phyloP scores from a whole-genome alignment of 208 protist genomes.

The Trypanosomatidae sp. region DNA sequence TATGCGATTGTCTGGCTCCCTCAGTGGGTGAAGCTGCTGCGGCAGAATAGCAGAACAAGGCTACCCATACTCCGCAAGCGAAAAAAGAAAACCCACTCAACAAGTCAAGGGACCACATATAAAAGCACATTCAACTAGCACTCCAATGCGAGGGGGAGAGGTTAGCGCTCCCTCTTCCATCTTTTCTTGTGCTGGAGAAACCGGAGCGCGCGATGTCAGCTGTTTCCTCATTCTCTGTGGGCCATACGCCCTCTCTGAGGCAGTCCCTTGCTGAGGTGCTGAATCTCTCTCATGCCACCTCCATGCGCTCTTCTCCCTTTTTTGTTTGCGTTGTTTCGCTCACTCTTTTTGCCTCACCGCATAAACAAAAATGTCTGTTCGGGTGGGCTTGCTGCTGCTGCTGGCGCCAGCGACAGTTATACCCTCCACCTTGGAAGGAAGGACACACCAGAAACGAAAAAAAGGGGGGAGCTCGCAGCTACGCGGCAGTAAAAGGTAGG shows the following conservation, averaged over 20 bases:
- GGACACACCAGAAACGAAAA: not conserved
- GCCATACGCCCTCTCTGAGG: not conserved
- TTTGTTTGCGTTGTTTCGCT: not conserved
- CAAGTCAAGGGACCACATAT: not conserved
- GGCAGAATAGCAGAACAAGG: not conserved
- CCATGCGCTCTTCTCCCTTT: not conserved
- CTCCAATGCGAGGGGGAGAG: not conserved
- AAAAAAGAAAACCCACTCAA: not conserved
- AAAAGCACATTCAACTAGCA: not conserved
- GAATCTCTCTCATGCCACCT: not conserved
- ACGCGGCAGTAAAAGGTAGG: not conserved
- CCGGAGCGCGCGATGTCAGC: not conserved
- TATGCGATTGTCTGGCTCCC: slow-evolving; percentile 26
- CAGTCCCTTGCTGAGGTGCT: not conserved
- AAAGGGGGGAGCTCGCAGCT: not conserved
- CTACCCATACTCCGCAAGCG: not conserved
- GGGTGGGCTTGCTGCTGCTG: not conserved
- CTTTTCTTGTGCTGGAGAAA: not conserved
- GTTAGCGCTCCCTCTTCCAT: not conserved
- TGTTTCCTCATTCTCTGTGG: not conserved
- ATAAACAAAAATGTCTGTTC: not conserved
- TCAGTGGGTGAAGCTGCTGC: slow-evolving; percentile 19
- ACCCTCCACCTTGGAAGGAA: not conserved
- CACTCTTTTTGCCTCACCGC: not conserved
- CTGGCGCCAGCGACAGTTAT: not conserved